Evolutionary conservation across 2,329 filamentous ascomycete genomes (phyloP), one percentile per base, ranked within the genome.

Genomic region (Chaetomium sp.): DNA sequence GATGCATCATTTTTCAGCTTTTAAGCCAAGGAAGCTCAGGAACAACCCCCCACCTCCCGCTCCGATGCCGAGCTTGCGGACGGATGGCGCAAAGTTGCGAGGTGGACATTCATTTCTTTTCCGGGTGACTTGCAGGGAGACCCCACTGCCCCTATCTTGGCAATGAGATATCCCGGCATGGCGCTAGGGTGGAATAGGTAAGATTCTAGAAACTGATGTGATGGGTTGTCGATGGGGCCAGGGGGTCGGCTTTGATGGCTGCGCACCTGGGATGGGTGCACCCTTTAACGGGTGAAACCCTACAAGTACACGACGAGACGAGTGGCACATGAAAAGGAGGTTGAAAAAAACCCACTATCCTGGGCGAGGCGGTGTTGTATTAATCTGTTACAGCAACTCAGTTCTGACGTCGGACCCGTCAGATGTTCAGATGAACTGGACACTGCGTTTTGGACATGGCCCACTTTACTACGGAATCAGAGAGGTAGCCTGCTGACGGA

Each of bases 141-240:
- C 25, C n/a, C 25, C 42, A 45, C 45, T 38, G 13, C 53, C 35
- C 49, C 42, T 31, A 7, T 51, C 61, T 63, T 61, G 57, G 64
- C 53, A 29, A 2, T 23, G 45, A 19, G 16, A 42, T 16, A 19
- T 42, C 38, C n/a, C 38, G 21, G 29, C 16, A 21, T 6, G 0
- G 23, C 55, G 55, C 68, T 68, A 69, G 50, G 50, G 62, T 65
- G 29, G 60, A 65, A 70, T 21, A 49, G 64, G 68, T 38, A 65
- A 64, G 64, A 31, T 70, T 70, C 68, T 60, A 65, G 68, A 70
- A 70, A 67, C 51, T 27, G 25, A 25, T 42, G 38, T 42, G 38
- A n/a, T 16, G 13, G 5, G 27, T 3, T 42, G 38, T 42, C 38
- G 56, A 53, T 60, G n/a, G 54, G 4, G 3, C 21, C 47, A 60